These are phyloP conservation scores for Bipolaris gigantea DNA, from an alignment of 2,329 filamentous ascomycete species.

Conservation along the genomic window DNA sequence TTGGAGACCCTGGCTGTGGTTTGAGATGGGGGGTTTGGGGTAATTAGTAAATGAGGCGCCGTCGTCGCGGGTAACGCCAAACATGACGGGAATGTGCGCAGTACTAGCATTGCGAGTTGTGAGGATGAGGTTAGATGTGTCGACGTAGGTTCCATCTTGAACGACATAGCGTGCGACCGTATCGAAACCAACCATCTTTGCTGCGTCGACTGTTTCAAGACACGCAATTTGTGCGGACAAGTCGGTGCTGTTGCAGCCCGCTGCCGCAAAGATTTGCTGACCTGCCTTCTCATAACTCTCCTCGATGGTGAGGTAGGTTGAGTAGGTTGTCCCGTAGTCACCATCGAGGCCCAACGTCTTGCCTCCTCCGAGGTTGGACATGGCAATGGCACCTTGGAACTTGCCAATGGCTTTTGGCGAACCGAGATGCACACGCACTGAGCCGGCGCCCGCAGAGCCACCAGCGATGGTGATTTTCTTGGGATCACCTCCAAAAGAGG, in stretches of 20 bases:
- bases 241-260: constrained; percentile 55
- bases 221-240: constrained; percentile 56
- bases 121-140: constrained; percentile 54
- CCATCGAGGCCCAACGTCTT: constrained; percentile 58
- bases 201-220: constrained; percentile 53
- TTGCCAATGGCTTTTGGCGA: constrained; percentile 53
- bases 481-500: constrained; percentile 53
- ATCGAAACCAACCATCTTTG: constrained; percentile 45
- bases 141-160: constrained; percentile 60
- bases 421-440: constrained; percentile 58
- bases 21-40: constrained; percentile 50
- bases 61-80: constrained; percentile 59
- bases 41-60: constrained; percentile 58
- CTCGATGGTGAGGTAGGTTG: constrained; percentile 60
- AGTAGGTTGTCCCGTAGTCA: constrained; percentile 62
- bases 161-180: constrained; percentile 58
- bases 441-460: constrained; percentile 58
- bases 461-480: constrained; percentile 52
- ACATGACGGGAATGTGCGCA: constrained; percentile 58
- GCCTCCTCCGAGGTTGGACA: constrained; percentile 60
- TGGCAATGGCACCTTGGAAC: constrained; percentile 52
- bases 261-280: constrained; percentile 54
- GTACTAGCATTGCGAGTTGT: constrained; percentile 48
- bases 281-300: constrained; percentile 55
- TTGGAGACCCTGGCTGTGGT: constrained; percentile 49